Base-by-base conservation (phyloP, 2,329 filamentous ascomycete species). In the Hypoxylon sp. region DNA sequence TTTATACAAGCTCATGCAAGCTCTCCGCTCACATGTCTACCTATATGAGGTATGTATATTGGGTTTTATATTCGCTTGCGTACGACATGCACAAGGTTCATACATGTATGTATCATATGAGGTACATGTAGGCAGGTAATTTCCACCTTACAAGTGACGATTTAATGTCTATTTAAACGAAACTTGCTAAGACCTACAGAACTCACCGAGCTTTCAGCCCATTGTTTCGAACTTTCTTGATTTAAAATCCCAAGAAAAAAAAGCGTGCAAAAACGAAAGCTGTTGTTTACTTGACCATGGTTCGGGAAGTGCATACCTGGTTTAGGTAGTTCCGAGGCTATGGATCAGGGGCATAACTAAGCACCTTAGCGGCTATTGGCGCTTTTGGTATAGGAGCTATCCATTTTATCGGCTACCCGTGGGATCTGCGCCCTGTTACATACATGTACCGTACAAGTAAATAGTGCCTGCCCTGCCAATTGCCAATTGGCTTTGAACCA, bases 271-370 rank as follows among this genome's bases (percentile, higher is more conserved):
- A 22, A 35, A 33, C 37, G 17, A 56, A 44, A 31, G 14, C 29
- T 55, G 17, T 57, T 57, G n/a, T 17, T 26, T 50, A 53, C 46
- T 46, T 44, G 44, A 50, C 35, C 46, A 26, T 47, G 26, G 55
- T 39, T 63, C 51, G 31, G 47, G 47, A 37, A 33, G 35, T 26
- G 56, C 37, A 35, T 51, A 63, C 58, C 50, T 65, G 50, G 50
- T 48, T 62, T 63, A 65, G 61, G 54, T 39, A 63, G 59, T 70
- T 68, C 68, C 65, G 62, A 70, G 61, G 63, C 65, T 66, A 70
- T 52, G 68, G 68, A 61, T 68, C 62, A 68, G 65, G 65, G 62
- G 65, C 59, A 65, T 50, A 53, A 62, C 68, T 61, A 63, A 64
- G 64, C 47, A 61, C 39, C 53, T 17, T 39, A 56, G 29, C 17